Percentiles rank a stretch among this genome's conserved stretches.
phyloP scores from a whole-genome alignment of 1,284 basidiomycete genomes.

The Microbotryum scabiosae region DNA sequence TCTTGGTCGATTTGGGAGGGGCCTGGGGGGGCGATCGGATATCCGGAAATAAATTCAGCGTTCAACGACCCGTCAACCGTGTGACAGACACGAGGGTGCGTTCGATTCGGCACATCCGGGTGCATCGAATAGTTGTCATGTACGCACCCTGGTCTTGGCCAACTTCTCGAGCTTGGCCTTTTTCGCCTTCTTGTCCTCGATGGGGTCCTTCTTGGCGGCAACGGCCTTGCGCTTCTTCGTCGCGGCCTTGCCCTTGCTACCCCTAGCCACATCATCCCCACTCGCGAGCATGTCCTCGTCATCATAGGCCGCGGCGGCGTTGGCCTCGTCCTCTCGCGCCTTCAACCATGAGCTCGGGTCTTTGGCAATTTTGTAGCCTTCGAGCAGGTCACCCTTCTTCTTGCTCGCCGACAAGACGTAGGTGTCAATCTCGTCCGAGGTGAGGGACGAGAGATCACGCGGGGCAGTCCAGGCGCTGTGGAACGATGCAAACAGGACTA shows the following conservation, averaged over 20 bases:
- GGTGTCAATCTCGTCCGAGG: constrained; percentile 69
- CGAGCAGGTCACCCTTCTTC: constrained; percentile 65
- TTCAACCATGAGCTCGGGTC: constrained; percentile 69
- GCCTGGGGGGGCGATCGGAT: too few relatives aligned
- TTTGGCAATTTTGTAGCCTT: constrained; percentile 72
- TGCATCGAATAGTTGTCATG: too few relatives aligned
- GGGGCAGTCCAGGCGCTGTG: constrained; percentile 75
- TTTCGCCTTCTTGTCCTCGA: constrained; percentile 47
- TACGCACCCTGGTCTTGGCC: constrained; percentile 13
- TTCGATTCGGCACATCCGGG: too few relatives aligned
- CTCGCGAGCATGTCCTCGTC: constrained; percentile 58
- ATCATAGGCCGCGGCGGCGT: constrained; percentile 50
- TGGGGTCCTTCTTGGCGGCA: constrained; percentile 41
- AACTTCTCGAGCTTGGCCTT: constrained; percentile 21
- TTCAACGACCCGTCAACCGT: too few relatives aligned
- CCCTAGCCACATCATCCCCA: constrained; percentile 51
- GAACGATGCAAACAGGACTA: too few relatives aligned
- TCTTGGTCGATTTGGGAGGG: too few relatives aligned
- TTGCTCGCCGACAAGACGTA: constrained; percentile 61
- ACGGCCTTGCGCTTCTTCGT: constrained; percentile 42
- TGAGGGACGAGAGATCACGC: constrained; percentile 72
- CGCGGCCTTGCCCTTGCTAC: constrained; percentile 50
- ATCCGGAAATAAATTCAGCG: too few relatives aligned
- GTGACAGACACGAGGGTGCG: too few relatives aligned
- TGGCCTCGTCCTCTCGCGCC: constrained; percentile 47